Evolutionary conservation across 2,329 filamentous ascomycete genomes (phyloP), one percentile per base, ranked within the genome.

Genomic region (Cladosporium sp.): DNA sequence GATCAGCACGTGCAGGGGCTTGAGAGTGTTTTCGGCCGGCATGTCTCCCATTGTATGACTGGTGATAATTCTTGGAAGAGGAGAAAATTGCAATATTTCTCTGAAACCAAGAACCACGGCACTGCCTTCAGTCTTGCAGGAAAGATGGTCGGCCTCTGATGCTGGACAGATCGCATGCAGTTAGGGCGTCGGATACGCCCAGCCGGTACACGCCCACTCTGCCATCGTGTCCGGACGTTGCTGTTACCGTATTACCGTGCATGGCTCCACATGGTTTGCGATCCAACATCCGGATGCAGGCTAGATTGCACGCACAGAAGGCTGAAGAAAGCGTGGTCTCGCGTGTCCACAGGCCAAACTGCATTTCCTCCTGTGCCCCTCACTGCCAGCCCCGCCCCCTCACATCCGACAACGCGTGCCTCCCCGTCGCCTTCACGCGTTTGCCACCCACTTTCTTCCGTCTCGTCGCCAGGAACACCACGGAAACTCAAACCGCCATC

Each of bases 1-100:
- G 26, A 63, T 57, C 15, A 65, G 38, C 12, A 62, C 34, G 14
- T 41, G 59, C 2, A 64, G 34, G 6, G 38, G 65, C 7, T 54
- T 32, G 54, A 24, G 52, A 60, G 49, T 58, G 59, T 51, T 47
- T 63, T 49, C 47, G 8, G 36, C 21, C 36, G 26, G 59, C 4
- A 41, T 64, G 51, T 64, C 61, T 52, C 61, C 51, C 36, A 57
- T 64, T n/a, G 26, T 41, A 21, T 36, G 32, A 15, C 32, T 62
- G 24, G 3, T 41, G 38, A 21, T 28, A 4, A 32, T 7, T 21
- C 14, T 18, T 14, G 34, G 18, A 8, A n/a, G 1, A 18, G 14
- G 21, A 36, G 3, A 10, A 26, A 26, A 6, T 58, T 58, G 55
- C 32, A 12, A n/a, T n/a, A 5, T 32, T 28, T n/a, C 7, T 54